Base-by-base conservation (phyloP, 345 rosid species). In the Erysimum cheiranthoides region DNA sequence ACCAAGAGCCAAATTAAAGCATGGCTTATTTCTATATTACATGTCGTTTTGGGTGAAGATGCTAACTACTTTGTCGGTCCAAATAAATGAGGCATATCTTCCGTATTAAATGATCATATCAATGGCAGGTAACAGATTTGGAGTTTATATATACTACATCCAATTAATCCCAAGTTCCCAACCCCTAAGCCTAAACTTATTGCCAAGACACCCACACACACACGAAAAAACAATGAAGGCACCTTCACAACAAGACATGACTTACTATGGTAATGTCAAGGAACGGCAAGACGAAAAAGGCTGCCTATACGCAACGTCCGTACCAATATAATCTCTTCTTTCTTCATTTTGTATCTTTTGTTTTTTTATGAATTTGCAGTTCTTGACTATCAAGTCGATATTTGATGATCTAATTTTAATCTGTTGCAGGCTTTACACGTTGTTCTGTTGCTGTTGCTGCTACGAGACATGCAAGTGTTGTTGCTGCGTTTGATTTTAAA, bases 381-480 rank as follows among this genome's bases (percentile, higher is more conserved):
- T 75, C 36, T 59, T 75, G 45, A 38, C 28, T 21, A 0, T 51
- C 0, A 35, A 16, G 8, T 34, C 27, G 9, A 58, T 58, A 42
- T 73, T 28, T 27, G 4, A 39, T 65, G 61, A 59, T 35, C 5
- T 75, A 21, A 21, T 21, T 36, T 21, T 38, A 7, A 42, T 35
- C 2, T 69, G 46, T 53, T 68, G 61, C 28, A 70, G 80, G 59
- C 3, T 76, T 35, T 70, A 53, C 27, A 42, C n/a, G 28, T 32
- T 76, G 71, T 76, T 76, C 17, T 76, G 80, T 70, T 76, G 80
- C 11, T 76, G 70, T 52, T 70, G 80, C 65, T 76, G 65, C 65
- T 13, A 53, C 32, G 60, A 70, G 43, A 43, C 0, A 45, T 70
- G 80, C 52, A 16, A 53, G 11, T 76, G 80, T 45, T 76, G 80